Evolutionary conservation across 2,329 filamentous ascomycete species (phyloP).

Genomic region (Chaetomium strumarium): DNA sequence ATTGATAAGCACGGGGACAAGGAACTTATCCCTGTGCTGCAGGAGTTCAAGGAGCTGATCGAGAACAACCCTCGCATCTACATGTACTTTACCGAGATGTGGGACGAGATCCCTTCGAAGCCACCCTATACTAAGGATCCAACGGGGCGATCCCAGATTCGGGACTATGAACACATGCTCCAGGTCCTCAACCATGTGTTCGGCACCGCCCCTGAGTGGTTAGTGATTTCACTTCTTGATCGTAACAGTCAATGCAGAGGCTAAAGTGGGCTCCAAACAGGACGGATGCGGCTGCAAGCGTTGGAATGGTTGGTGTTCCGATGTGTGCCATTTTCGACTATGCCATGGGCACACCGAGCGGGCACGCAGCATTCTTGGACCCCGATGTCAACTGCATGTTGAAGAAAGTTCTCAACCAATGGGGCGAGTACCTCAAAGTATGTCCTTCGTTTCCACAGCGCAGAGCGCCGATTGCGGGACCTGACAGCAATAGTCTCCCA

Average conservation of each 20-base stretch:
- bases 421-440: conserved; percentile 49
- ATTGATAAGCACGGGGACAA: conserved; percentile 45
- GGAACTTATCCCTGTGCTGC: conserved; percentile 52
- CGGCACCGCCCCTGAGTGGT: conserved; percentile 39
- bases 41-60: conserved; percentile 62
- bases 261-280: not conserved
- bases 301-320: conserved; percentile 50
- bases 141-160: conserved; percentile 55
- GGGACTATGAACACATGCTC: conserved; percentile 62
- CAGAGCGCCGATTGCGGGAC: not conserved
- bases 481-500: conserved; percentile 35
- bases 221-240: not conserved
- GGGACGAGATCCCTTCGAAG: conserved; percentile 57
- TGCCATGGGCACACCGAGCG: conserved; percentile 49
- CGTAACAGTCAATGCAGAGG: not conserved
- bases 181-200: conserved; percentile 57
- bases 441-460: not conserved
- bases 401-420: conserved; percentile 51
- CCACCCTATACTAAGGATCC: conserved; percentile 56
- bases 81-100: conserved; percentile 64
- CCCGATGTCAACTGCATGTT: conserved; percentile 49
- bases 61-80: conserved; percentile 57
- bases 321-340: conserved; percentile 50
- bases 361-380: conserved; percentile 49
- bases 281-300: conserved; percentile 46